Percentiles rank a stretch among this genome's conserved stretches.
Conservation (phyloP, 2,329 filamentous ascomycete species). For the Ophiocordyceps sinensis region DNA sequence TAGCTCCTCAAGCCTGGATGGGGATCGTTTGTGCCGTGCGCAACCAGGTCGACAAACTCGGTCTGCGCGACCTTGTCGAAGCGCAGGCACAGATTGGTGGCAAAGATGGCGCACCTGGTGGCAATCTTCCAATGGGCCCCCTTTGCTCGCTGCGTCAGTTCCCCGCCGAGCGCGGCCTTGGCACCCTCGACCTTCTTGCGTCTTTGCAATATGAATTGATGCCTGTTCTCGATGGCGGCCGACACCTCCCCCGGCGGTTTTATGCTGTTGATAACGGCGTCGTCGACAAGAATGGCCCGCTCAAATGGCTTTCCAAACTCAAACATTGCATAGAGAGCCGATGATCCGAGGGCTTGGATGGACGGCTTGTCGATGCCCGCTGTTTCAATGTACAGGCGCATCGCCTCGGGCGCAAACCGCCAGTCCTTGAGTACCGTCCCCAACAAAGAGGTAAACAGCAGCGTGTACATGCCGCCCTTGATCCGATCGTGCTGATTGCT, state of each 20-base stretch:
- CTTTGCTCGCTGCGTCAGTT: slow-evolving; percentile 64
- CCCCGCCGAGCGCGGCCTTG: slow-evolving; percentile 66
- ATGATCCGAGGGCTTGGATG: slow-evolving; percentile 75
- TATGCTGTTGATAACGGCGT: slow-evolving; percentile 55
- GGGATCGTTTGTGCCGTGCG: slow-evolving; percentile 71
- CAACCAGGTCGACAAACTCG: slow-evolving; percentile 70
- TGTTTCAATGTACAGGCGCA: slow-evolving; percentile 80
- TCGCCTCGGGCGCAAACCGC: slow-evolving; percentile 83
- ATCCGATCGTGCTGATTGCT: slow-evolving; percentile 77
- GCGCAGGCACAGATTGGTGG: slow-evolving; percentile 79
- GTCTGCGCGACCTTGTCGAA: slow-evolving; percentile 76
- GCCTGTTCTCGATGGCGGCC: slow-evolving; percentile 41
- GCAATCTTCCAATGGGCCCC: slow-evolving; percentile 95
- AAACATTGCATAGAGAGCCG: slow-evolving; percentile 70
- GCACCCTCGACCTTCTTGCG: slow-evolving; percentile 66
- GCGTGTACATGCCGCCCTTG: slow-evolving; percentile 84
- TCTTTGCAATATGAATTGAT: slow-evolving; percentile 60
- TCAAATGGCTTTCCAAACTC: slow-evolving; percentile 87
- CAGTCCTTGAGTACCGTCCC: slow-evolving; percentile 85
- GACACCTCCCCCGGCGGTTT: slow-evolving; percentile 52
- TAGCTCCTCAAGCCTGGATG: slow-evolving; percentile 75
- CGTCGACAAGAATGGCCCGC: slow-evolving; percentile 69
- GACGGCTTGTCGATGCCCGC: slow-evolving; percentile 86
- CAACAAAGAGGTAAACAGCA: slow-evolving; percentile 76
- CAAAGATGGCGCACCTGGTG: slow-evolving; percentile 75